Conservation (phyloP, 2,329 filamentous ascomycete genomes). For the Ceratocystis albifundus region DNA sequence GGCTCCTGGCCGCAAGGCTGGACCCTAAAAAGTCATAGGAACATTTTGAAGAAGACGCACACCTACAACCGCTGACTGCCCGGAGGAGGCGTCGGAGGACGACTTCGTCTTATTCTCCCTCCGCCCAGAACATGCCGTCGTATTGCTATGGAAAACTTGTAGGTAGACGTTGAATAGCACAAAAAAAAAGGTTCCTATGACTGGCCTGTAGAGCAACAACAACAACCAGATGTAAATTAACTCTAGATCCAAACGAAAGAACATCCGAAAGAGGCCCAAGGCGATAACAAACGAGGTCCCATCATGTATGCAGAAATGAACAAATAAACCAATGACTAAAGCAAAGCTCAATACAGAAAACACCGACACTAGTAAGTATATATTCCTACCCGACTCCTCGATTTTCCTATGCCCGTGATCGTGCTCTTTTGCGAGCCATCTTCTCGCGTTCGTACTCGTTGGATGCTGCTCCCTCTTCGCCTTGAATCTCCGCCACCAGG, state of each 20-base stretch:
- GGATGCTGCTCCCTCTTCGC: slow-evolving; percentile 73
- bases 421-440: slow-evolving; percentile 56
- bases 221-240: not conserved
- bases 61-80: too few relatives aligned
- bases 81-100: too few relatives aligned
- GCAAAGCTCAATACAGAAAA: not conserved
- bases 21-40: too few relatives aligned
- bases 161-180: too few relatives aligned
- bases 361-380: not conserved
- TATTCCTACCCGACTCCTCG: not conserved
- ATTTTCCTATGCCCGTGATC: slow-evolving; percentile 29
- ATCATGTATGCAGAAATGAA: not conserved
- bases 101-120: too few relatives aligned
- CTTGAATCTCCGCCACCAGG: slow-evolving; percentile 88
- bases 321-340: not conserved
- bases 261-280: not conserved
- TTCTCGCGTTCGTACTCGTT: slow-evolving; percentile 87
- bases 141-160: too few relatives aligned
- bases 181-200: not conserved
- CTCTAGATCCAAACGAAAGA: slow-evolving; percentile 3
- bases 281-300: not conserved
- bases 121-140: too few relatives aligned
- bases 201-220: not conserved
- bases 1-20: too few relatives aligned
- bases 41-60: too few relatives aligned